These are phyloP conservation scores for Sugiyamaella japonica DNA, from an alignment of 1,139 yeast genomes.

Conservation along the genomic window DNA sequence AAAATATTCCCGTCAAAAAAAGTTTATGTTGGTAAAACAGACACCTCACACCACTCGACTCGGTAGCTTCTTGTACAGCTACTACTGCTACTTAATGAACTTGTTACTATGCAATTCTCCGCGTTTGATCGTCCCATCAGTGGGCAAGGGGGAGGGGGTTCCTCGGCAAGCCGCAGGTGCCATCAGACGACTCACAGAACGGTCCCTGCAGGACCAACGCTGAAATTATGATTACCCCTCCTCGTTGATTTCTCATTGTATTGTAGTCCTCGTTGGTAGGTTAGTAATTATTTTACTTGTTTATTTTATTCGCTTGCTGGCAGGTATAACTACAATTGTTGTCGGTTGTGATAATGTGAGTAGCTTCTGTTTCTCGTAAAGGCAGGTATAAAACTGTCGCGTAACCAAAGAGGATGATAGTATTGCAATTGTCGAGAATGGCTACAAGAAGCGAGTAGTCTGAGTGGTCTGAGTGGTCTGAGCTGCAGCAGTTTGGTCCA, in stretches of 20 bases:
- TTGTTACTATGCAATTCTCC: neutral
- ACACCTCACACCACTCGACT: too few species aligned
- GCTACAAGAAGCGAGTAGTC: neutral
- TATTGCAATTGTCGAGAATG: neutral
- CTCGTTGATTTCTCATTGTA: too few species aligned
- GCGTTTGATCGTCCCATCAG: neutral
- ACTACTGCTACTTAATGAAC: neutral
- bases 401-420: slow-evolving; percentile 1
- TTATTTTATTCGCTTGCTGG: neutral
- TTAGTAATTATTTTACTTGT: too few species aligned
- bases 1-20: neutral
- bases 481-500: too few species aligned
- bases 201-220: neutral
- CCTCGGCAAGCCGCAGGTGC: neutral
- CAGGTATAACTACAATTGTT: neutral
- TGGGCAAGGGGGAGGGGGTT: neutral
- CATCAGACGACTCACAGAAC: too few species aligned
- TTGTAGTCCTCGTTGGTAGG: too few species aligned
- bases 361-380: neutral
- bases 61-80: too few species aligned
- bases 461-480: neutral
- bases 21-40: neutral
- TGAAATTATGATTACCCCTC: too few species aligned
- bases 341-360: neutral
- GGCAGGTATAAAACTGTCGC: neutral